Evolutionary conservation across 306 rosid species (phyloP).

Genomic region (Gynostemma pentaphyllum): DNA sequence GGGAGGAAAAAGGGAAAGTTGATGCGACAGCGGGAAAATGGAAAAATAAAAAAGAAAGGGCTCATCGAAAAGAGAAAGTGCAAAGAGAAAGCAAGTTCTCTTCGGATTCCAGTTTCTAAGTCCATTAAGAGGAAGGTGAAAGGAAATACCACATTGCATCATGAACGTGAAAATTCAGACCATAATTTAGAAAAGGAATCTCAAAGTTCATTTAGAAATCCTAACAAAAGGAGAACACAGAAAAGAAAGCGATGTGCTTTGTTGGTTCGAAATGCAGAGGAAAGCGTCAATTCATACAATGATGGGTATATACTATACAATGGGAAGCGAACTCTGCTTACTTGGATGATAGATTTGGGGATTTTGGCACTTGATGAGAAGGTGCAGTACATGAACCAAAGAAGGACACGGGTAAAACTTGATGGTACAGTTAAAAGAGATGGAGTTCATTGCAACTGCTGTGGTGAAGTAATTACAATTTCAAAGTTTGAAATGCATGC

Average conservation of each 20-base stretch:
- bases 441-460: constrained; percentile 82
- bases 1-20: constrained; percentile 6
- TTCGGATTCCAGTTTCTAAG: constrained; percentile 21
- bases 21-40: not conserved
- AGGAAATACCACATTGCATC: constrained; percentile 19
- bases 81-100: constrained; percentile 26
- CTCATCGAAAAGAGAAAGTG: constrained; percentile 21
- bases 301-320: constrained; percentile 63
- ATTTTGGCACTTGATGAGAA: constrained; percentile 45
- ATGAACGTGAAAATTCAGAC: constrained; percentile 18
- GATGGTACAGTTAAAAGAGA: constrained; percentile 63
- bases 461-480: constrained; percentile 41
- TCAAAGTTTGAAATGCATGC: constrained; percentile 68
- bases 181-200: constrained; percentile 17
- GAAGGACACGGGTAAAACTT: constrained; percentile 23
- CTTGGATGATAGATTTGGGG: constrained; percentile 92
- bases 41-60: not conserved
- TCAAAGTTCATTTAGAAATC: constrained; percentile 17
- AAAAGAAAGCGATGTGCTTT: constrained; percentile 40
- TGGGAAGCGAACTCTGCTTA: constrained; percentile 71
- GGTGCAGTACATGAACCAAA: constrained; percentile 43
- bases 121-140: constrained; percentile 29
- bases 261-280: constrained; percentile 58
- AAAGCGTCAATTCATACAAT: constrained; percentile 45
- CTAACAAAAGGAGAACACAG: constrained; percentile 39